Conservation (phyloP, 2,329 filamentous ascomycete species). For the Triangularia verruculosa region DNA sequence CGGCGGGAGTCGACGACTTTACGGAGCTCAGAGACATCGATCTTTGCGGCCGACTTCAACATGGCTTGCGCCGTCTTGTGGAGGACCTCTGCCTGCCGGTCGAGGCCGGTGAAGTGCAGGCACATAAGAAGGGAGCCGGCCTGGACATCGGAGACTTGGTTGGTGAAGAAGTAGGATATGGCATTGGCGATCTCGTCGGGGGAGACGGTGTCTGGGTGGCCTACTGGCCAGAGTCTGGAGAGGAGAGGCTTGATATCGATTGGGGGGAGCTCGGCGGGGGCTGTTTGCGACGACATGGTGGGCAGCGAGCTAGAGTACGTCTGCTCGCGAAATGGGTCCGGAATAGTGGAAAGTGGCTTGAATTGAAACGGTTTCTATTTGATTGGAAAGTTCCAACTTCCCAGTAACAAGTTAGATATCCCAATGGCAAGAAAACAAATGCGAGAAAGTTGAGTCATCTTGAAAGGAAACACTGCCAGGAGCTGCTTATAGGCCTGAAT, state of each 20-base stretch:
- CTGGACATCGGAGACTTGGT: conserved; percentile 84
- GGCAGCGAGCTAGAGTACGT: neutral
- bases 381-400: neutral
- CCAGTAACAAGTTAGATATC: neutral
- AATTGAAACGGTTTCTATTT: conserved; percentile 7
- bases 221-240: conserved; percentile 66
- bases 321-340: neutral
- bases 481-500: conserved; percentile 11
- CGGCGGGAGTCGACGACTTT: conserved; percentile 59
- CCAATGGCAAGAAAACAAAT: neutral
- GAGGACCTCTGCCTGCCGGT: conserved; percentile 80
- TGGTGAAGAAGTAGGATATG: conserved; percentile 86
- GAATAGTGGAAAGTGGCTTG: neutral
- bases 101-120: conserved; percentile 85
- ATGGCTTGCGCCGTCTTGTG: conserved; percentile 81
- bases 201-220: conserved; percentile 49
- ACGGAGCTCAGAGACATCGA: conserved; percentile 63
- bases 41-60: conserved; percentile 71
- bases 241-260: conserved; percentile 69
- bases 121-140: conserved; percentile 84
- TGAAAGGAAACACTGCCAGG: conserved; percentile 8
- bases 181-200: conserved; percentile 85
- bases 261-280: conserved; percentile 21
- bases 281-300: conserved; percentile 14
- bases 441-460: conserved; percentile 23